Base-by-base conservation (phyloP, 2,329 filamentous ascomycete species). In the Alternaria brassicicola region DNA sequence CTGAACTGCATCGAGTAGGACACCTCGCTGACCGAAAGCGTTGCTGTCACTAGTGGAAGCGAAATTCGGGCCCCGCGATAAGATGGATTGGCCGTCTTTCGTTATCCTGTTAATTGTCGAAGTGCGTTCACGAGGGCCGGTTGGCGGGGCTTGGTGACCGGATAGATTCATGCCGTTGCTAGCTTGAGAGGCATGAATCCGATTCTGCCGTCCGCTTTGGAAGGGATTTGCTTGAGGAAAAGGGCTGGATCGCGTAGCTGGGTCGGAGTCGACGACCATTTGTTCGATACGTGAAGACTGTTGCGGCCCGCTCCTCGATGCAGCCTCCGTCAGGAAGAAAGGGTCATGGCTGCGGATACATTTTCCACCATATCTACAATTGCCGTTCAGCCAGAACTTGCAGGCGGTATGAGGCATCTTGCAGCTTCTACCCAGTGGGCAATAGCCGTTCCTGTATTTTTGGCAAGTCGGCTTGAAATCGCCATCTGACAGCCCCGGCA, bases 301-400 rank as follows among this genome's bases (percentile, higher is more conserved):
- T 23, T 15, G 28, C 17, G 13, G 28, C 13, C 33, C 28, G n/a
- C 12, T 12, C 5, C 19, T n/a, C 3, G 13, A 46, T 33, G 43
- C 13, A 2, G 4, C 13, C 19, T 31, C 43, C 23, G 17, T n/a
- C n/a, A 36, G 23, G 17, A 58, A 58, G 19, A 50, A 58, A 33
- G 56, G 38, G 9, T 58, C 56, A 17, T 58, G 56, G 17, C 56
- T 58, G 15, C 38, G 23, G 12, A 23, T 19, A 13, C 56, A 58
- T 8, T 12, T 33, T 4, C 21, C 31, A 3, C 31, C 36, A 23
- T 42, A 13, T 19, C 3, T 50, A 25, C 51, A 58, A 10, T 21
- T 55, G 6, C 39, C 36, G 2, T 31, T 50, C 30, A 55, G 6
- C 45, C 45, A 55, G 30, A 43, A 25, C 15, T 28, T 48, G 31